A percentile compares a stretch with the other conserved stretches of the same genome.
phyloP scores from a whole-genome alignment of 2,329 filamentous ascomycete species.

The Metarhizium brunneum region DNA sequence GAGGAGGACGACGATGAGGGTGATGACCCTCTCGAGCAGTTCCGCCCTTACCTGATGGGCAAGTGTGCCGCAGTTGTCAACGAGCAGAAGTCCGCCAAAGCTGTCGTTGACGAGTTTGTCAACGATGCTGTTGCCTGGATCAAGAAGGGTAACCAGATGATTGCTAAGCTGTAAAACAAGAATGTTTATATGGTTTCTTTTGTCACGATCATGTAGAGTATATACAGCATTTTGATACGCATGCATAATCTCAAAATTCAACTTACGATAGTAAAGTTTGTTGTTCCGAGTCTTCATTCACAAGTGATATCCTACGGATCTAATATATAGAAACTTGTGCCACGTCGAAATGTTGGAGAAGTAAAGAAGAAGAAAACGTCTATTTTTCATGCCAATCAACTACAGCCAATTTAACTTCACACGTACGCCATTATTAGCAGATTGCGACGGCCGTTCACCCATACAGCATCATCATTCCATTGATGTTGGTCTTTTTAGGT shows the following conservation, averaged over 20 bases:
- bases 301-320: background rate
- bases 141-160: constrained; percentile 56
- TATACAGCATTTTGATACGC: constrained; percentile 6
- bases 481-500: background rate
- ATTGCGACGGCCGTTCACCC: background rate
- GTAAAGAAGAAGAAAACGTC: constrained; percentile 9
- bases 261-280: background rate
- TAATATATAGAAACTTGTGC: background rate
- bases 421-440: constrained; percentile 18
- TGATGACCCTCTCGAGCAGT: constrained; percentile 86
- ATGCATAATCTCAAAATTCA: background rate
- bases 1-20: constrained; percentile 62
- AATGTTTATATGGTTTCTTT: constrained; percentile 5
- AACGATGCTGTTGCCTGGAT: constrained; percentile 66
- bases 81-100: constrained; percentile 85
- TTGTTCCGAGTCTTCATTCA: background rate
- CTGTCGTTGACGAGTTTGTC: constrained; percentile 90
- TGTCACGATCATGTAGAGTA: constrained; percentile 14
- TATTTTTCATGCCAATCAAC: constrained; percentile 26
- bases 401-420: constrained; percentile 14
- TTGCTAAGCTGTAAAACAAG: constrained; percentile 56
- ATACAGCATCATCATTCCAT: background rate
- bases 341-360: no score
- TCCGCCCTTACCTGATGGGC: constrained; percentile 88
- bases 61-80: constrained; percentile 91